These are phyloP conservation scores for Myochromella boudieri DNA, from an alignment of 768 basidiomycete genomes.

Conservation along the genomic window DNA sequence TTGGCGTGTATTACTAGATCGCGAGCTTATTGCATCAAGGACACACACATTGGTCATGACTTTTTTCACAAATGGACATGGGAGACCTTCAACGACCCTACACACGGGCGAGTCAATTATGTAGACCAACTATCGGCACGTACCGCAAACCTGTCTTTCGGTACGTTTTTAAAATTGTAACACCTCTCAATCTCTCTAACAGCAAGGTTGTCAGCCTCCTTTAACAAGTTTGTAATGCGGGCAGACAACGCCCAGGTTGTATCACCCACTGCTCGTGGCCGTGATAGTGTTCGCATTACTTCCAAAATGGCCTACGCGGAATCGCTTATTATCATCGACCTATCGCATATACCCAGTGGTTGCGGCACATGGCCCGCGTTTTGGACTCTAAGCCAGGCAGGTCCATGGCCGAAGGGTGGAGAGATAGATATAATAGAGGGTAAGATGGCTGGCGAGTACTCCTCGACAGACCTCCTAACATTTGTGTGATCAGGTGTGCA, in stretches of 20 bases:
- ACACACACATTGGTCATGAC: slow-evolving; percentile 15
- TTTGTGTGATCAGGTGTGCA: slow-evolving; percentile 45
- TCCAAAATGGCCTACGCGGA: slow-evolving; percentile 46
- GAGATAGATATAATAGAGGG: slow-evolving; percentile 67
- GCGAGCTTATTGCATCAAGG: slow-evolving; percentile 11
- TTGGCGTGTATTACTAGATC: not conserved
- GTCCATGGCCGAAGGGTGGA: slow-evolving; percentile 62
- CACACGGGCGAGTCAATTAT: slow-evolving; percentile 65
- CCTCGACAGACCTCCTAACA: not conserved
- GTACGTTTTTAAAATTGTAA: slow-evolving; percentile 27
- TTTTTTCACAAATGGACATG: slow-evolving; percentile 51
- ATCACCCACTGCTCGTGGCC: slow-evolving; percentile 38
- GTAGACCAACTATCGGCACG: slow-evolving; percentile 43
- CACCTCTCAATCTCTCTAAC: not conserved
- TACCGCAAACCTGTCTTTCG: slow-evolving; percentile 43
- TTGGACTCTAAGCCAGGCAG: slow-evolving; percentile 51
- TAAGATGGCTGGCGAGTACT: slow-evolving; percentile 11
- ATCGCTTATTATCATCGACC: slow-evolving; percentile 48
- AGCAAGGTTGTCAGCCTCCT: slow-evolving; percentile 27
- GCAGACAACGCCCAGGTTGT: slow-evolving; percentile 46
- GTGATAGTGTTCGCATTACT: slow-evolving; percentile 55
- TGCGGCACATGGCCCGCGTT: slow-evolving; percentile 66
- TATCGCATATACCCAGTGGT: slow-evolving; percentile 61
- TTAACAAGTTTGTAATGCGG: slow-evolving; percentile 55
- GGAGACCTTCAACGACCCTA: slow-evolving; percentile 57